Conservation (phyloP, 352 stramenopile species). For the Peronosclerospora sorghi region DNA sequence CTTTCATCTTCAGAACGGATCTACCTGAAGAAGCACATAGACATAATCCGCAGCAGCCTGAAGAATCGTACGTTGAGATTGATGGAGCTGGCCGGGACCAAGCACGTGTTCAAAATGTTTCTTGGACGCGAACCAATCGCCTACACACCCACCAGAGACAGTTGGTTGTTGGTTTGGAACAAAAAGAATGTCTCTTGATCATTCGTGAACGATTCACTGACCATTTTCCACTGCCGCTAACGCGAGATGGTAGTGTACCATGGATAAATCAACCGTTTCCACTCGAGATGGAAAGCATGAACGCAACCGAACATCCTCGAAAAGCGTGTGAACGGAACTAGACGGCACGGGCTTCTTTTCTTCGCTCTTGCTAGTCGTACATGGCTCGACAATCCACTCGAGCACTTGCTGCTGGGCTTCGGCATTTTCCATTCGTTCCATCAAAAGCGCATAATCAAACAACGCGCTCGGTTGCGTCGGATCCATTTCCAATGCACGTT, state of each 20-base stretch:
- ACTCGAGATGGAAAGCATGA: constrained; percentile 14
- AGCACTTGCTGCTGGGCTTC: constrained; percentile 54
- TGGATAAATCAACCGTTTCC: constrained; percentile 6
- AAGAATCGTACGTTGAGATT: background rate
- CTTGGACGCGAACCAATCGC: constrained; percentile 26
- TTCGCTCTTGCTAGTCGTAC: constrained; percentile 8
- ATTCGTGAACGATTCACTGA: constrained; percentile 7
- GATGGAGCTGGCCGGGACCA: background rate
- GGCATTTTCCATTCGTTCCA: constrained; percentile 34
- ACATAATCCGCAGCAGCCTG: constrained; percentile 30
- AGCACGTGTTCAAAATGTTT: constrained; percentile 29
- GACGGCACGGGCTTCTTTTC: background rate
- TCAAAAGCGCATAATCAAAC: constrained; percentile 62
- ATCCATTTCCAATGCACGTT: constrained; percentile 50
- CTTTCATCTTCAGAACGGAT: background rate
- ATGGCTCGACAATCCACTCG: constrained; percentile 15
- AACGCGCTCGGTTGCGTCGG: constrained; percentile 31
- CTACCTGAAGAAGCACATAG: constrained; percentile 55
- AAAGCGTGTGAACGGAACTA: constrained; percentile 5
- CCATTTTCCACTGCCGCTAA: constrained; percentile 34
- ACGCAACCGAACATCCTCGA: constrained; percentile 6
- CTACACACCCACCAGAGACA: constrained; percentile 4
- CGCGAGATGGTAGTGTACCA: constrained; percentile 24
- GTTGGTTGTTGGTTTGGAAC: background rate
- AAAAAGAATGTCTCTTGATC: background rate